Conservation (phyloP, 495 filamentous ascomycete genomes). For the Lichenothelia convexa region DNA sequence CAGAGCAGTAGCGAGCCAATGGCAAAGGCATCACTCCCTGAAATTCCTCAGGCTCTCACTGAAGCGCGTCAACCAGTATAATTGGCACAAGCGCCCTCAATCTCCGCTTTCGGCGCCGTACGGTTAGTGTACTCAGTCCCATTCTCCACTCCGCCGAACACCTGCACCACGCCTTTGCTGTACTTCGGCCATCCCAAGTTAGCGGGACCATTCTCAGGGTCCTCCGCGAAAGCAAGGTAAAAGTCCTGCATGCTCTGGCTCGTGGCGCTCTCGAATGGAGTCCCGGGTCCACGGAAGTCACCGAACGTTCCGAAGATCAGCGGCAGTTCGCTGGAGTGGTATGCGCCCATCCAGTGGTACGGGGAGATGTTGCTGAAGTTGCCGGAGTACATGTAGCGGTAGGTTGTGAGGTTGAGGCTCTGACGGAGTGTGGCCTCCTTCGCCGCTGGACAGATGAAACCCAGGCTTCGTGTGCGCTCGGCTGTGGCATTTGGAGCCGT, state of each 20-base stretch:
- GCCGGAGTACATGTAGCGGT: conserved; percentile 7
- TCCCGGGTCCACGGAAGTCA: conserved; percentile 5
- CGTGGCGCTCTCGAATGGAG: conserved; percentile 4
- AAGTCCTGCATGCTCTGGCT: conserved; percentile 7
- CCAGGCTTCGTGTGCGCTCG: no score
- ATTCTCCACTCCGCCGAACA: no score
- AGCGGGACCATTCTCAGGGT: conserved; percentile 4
- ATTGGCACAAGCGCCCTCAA: no score
- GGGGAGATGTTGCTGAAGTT: conserved; percentile 9
- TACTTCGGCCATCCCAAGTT: conserved; percentile 9
- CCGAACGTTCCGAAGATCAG: conserved; percentile 9
- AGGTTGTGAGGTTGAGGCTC: not conserved
- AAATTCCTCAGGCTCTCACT: no score
- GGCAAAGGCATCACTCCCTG: no score
- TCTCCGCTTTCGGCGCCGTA: no score
- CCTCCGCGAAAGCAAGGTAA: conserved; percentile 8
- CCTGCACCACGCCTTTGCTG: no score
- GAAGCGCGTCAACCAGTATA: no score
- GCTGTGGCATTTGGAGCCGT: no score
- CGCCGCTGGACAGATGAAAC: conserved; percentile 3
- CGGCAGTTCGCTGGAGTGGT: conserved; percentile 7
- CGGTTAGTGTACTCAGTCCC: no score
- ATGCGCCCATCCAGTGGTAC: conserved; percentile 9
- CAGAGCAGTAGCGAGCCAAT: no score
- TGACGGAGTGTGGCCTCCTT: not conserved